Percentiles rank a stretch among this genome's conserved stretches.
Evolutionary conservation across 179 eudicot genomes (phyloP).

Genomic region (Patellifolia procumbens): DNA sequence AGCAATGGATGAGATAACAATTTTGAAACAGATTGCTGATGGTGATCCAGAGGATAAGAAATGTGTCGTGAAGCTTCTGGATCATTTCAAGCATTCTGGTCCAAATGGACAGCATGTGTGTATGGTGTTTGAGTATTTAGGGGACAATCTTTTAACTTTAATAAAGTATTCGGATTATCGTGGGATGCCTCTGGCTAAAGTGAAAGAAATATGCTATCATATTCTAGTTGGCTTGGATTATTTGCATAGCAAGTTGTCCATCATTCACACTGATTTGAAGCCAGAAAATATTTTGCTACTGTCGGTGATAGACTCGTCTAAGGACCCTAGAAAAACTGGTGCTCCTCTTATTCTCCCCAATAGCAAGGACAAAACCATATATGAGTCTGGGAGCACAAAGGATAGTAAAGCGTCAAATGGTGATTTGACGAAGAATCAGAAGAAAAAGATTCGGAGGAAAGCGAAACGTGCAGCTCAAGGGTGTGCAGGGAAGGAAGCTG

Average conservation of each 20-base stretch:
- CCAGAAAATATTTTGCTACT: slow-evolving; percentile 80
- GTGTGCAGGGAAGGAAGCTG: slow-evolving; percentile 60
- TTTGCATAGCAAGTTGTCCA: slow-evolving; percentile 77
- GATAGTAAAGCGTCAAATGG: slow-evolving; percentile 54
- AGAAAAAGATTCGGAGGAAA: slow-evolving; percentile 73
- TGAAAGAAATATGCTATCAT: slow-evolving; percentile 81
- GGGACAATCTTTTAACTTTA: slow-evolving; percentile 91
- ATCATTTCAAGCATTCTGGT: slow-evolving; percentile 93
- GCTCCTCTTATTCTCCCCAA: slow-evolving; percentile 60
- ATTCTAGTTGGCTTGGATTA: slow-evolving; percentile 91
- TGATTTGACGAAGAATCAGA: slow-evolving; percentile 84
- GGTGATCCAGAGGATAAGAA: slow-evolving; percentile 87
- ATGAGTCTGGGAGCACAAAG: slow-evolving; percentile 50
- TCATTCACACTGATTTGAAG: slow-evolving; percentile 93
- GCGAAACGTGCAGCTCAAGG: slow-evolving; percentile 79
- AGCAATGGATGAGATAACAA: slow-evolving; percentile 91
- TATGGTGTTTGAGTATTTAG: slow-evolving; percentile 97
- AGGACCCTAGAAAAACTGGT: slow-evolving; percentile 70
- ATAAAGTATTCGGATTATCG: slow-evolving; percentile 77
- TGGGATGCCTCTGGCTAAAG: slow-evolving; percentile 77
- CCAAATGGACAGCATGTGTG: slow-evolving; percentile 98
- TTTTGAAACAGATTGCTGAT: slow-evolving; percentile 85
- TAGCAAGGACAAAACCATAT: slow-evolving; percentile 45
- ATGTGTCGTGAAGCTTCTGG: slow-evolving; percentile 92
- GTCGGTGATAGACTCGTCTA: slow-evolving; percentile 74